Evolutionary conservation across 208 protist genomes (phyloP), one percentile per base, ranked within the genome.

Genomic region (Acanthamoeba healyi): DNA sequence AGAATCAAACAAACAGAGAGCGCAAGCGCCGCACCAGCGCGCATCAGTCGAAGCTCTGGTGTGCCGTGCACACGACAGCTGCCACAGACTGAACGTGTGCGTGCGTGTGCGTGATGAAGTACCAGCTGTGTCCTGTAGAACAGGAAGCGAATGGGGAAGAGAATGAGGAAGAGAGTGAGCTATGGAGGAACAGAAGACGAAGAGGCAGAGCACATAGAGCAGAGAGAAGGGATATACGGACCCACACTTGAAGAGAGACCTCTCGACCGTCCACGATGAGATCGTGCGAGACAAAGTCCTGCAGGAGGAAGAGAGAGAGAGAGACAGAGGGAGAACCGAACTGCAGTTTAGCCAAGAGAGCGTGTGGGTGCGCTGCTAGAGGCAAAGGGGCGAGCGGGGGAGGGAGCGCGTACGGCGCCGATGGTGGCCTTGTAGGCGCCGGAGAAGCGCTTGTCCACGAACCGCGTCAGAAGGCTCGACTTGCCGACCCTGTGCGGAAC

Each of bases 231-330:
- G 6, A 32, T 14, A 36, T 26, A 51, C 67, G n/a, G 36, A 63
- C 94, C 94, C 94, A 95, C 12, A 95, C 94, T 51, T 94, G 86
- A 38, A 94, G 32, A 26, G 65, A 87, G n/a, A 94, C 42, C 44
- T 51, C 49, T 86, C 70, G 79, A 29, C 42, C 51, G 22, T 61
- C 79, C 3, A 61, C 79, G 32, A 88, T 54, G 44, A 88, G 79
- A 24, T 63, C 79, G 46, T 61, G 51, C 40, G 79, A 42, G 42
- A 54, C 42, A 61, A 88, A 61, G n/a, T 88, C 46, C 42, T 54
- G 79, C 40, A 49, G 51, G 3, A 56, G 51, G 1, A 19, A 3
- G 12, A 38, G 65, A 32, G 36, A n/a, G 29, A 9, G 19, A 26
- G 36, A 4, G 22, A 32, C 5, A 34, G 65, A 34, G 36, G 29